phyloP scores from a whole-genome alignment of 805 yeast species.

The Starmera caribaea region DNA sequence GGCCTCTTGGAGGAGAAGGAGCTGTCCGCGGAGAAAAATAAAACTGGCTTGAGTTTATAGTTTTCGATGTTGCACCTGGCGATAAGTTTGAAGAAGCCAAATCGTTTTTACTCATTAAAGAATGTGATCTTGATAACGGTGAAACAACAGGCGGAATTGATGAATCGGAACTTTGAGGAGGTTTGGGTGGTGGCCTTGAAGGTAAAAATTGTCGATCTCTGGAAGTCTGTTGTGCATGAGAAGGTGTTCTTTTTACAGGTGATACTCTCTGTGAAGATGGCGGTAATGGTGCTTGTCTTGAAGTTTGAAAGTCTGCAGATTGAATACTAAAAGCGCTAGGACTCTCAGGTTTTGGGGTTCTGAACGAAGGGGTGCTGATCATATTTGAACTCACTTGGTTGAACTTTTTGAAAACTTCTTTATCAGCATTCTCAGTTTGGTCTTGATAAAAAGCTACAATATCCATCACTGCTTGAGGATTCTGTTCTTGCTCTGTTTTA shows the following conservation, averaged over 20 bases:
- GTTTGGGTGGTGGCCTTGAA: slow-evolving; percentile 60
- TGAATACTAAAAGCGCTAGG: neutral
- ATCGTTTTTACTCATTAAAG: slow-evolving; percentile 6
- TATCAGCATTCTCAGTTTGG: slow-evolving; percentile 33
- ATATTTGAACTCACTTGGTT: slow-evolving; percentile 19
- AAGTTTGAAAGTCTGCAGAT: slow-evolving; percentile 12
- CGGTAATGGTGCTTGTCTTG: slow-evolving; percentile 18
- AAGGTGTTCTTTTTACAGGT: slow-evolving; percentile 2
- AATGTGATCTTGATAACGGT: slow-evolving; percentile 15
- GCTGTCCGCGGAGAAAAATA: neutral
- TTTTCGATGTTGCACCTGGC: too few relatives aligned
- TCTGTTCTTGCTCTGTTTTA: slow-evolving; percentile 76
- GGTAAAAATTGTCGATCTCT: slow-evolving; percentile 44
- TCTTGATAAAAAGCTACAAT: slow-evolving; percentile 81
- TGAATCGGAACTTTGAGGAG: slow-evolving; percentile 25
- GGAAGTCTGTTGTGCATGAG: slow-evolving; percentile 1
- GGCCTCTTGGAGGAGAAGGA: slow-evolving; percentile 17
- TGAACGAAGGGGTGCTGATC: slow-evolving; percentile 22
- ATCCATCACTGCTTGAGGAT: slow-evolving; percentile 91
- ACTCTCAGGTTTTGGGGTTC: slow-evolving; percentile 19
- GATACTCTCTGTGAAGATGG: slow-evolving; percentile 18
- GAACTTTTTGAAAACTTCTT: slow-evolving; percentile 30
- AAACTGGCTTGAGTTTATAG: too few relatives aligned
- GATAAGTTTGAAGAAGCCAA: neutral
- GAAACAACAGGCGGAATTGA: slow-evolving; percentile 16